phyloP scores from a whole-genome alignment of 2,329 filamentous ascomycete species.

The Dendryphion nanum region DNA sequence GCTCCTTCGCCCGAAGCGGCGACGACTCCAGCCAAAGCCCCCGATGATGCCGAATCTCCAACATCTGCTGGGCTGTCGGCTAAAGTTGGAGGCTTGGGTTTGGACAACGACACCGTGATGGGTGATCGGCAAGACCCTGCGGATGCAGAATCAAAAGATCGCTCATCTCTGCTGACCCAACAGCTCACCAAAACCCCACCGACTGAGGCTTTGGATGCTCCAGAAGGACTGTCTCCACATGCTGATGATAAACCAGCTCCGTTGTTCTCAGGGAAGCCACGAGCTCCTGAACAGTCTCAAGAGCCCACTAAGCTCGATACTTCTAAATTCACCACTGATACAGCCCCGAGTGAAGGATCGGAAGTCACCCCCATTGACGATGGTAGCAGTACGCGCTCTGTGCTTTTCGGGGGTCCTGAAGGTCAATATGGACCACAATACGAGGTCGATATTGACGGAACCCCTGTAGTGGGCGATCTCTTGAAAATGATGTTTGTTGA shows the following conservation, averaged over 20 bases:
- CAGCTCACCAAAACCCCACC: conserved; percentile 37
- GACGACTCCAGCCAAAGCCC: conserved; percentile 19
- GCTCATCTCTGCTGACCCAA: conserved; percentile 43
- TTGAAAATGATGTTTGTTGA: conserved; percentile 97
- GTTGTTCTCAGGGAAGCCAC: conserved; percentile 53
- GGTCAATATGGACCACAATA: conserved; percentile 41
- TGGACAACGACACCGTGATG: conserved; percentile 59
- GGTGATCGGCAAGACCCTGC: conserved; percentile 25
- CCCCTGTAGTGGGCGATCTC: conserved; percentile 87
- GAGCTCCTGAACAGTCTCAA: conserved; percentile 23
- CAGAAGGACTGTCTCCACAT: conserved; percentile 50
- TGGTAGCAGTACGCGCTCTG: conserved; percentile 30
- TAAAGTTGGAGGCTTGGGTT: conserved; percentile 56
- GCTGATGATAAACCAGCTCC: conserved; percentile 69
- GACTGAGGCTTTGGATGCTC: conserved; percentile 20
- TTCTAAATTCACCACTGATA: conserved; percentile 25
- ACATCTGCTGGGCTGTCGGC: conserved; percentile 56
- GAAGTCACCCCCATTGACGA: conserved; percentile 40
- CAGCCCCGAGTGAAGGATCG: conserved; percentile 28
- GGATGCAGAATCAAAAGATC: conserved; percentile 29
- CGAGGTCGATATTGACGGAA: conserved; percentile 60
- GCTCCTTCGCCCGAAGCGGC: conserved; percentile 15
- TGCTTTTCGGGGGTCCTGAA: conserved; percentile 34
- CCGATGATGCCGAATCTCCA: conserved; percentile 42
- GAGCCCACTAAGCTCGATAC: conserved; percentile 27